Percentiles rank a stretch among this genome's conserved stretches.
Evolutionary conservation across 2,329 filamentous ascomycete species (phyloP).

Genomic region (Calcarisporium arbuscula): DNA sequence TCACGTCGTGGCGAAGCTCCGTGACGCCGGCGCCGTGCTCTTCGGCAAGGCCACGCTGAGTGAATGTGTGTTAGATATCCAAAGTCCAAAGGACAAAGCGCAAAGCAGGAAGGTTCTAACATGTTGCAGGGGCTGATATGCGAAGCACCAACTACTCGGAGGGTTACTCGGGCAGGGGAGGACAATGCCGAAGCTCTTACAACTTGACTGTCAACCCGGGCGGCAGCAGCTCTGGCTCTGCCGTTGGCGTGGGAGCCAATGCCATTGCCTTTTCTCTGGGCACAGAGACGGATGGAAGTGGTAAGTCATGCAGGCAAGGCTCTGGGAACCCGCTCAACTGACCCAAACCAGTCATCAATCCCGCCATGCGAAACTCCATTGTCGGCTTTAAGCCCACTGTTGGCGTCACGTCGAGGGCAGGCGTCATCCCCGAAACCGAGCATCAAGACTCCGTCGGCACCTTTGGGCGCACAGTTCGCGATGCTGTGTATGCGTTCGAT

Average conservation of each 20-base stretch:
- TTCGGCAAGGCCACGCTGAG: constrained; percentile 65
- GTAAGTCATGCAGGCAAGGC: too few species aligned
- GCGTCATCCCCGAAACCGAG: constrained; percentile 58
- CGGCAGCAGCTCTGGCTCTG: constrained; percentile 62
- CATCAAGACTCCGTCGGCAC: constrained; percentile 65
- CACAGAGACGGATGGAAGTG: constrained; percentile 67
- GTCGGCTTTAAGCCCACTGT: constrained; percentile 74
- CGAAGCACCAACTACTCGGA: constrained; percentile 60
- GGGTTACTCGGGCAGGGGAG: constrained; percentile 59
- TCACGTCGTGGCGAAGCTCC: constrained; percentile 53
- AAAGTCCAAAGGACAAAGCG: too few species aligned
- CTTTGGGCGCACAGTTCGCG: constrained; percentile 62
- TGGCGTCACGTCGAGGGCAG: constrained; percentile 59
- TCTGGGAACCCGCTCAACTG: constrained; percentile 3
- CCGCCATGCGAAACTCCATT: constrained; percentile 60
- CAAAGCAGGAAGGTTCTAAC: too few species aligned
- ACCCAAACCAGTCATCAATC: constrained; percentile 52
- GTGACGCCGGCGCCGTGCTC: constrained; percentile 60
- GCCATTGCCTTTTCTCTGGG: constrained; percentile 59
- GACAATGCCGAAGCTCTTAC: constrained; percentile 59
- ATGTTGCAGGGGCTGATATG: constrained; percentile 72
- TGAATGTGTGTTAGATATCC: too few species aligned
- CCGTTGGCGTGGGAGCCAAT: constrained; percentile 58
- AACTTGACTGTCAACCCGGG: constrained; percentile 64
- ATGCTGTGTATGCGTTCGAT: constrained; percentile 60